Percentiles rank a stretch among this genome's conserved stretches.
Evolutionary conservation across 345 rosid genomes (phyloP).

Genomic region (Eucalyptus curtisii): DNA sequence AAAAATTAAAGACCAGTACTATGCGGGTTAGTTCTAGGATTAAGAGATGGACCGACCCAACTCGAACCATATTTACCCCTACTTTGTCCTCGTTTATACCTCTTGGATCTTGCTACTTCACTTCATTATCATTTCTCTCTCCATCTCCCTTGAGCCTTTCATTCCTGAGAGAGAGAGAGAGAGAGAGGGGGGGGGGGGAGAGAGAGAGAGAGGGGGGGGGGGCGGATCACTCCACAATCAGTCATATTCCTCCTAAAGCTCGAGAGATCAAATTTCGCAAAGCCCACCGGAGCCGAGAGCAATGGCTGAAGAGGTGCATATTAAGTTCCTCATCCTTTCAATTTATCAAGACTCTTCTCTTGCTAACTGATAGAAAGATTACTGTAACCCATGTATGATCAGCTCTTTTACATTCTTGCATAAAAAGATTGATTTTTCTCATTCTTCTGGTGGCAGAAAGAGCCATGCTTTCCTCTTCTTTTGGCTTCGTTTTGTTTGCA

Average conservation of each 20-base stretch:
- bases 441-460: background rate
- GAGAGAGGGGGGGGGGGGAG: background rate
- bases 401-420: background rate
- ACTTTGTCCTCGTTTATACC: background rate
- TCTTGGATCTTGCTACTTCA: background rate
- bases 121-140: background rate
- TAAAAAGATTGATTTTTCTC: background rate
- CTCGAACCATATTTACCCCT: too few species aligned
- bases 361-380: background rate
- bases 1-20: too few species aligned
- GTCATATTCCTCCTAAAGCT: background rate
- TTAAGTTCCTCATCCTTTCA: background rate
- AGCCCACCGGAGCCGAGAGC: background rate
- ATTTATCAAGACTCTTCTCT: background rate
- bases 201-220: background rate
- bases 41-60: rapidly evolving
- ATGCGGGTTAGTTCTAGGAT: too few species aligned
- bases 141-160: background rate
- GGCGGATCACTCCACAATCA: background rate
- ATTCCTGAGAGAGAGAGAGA: background rate
- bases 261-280: background rate
- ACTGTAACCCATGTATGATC: background rate
- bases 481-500: background rate
- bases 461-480: background rate
- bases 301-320: background rate